These are phyloP conservation scores for Paramecium sexaurelia DNA, from an alignment of 73 alveolate genomes.

Conservation along the genomic window DNA sequence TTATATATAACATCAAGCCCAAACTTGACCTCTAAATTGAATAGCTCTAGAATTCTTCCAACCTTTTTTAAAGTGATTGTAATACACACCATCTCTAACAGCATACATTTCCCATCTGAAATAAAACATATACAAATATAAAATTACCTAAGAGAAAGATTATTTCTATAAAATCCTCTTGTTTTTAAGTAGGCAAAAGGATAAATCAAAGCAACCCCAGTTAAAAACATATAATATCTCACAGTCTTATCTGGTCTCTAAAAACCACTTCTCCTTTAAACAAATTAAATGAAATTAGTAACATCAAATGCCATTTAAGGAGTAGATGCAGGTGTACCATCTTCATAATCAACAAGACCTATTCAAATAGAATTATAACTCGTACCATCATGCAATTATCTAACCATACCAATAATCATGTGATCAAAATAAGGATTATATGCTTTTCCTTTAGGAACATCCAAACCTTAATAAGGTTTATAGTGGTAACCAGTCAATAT, in stretches of 20 bases:
- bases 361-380: not conserved
- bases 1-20: slow-evolving; percentile 62
- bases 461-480: slow-evolving; percentile 91
- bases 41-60: slow-evolving; percentile 63
- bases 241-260: slow-evolving; percentile 64
- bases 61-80: slow-evolving; percentile 63
- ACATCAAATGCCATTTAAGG: slow-evolving; percentile 98
- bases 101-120: slow-evolving; percentile 70
- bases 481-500: slow-evolving; percentile 92
- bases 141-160: slow-evolving; percentile 50
- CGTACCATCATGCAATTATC: slow-evolving; percentile 87
- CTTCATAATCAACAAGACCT: slow-evolving; percentile 87
- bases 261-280: slow-evolving; percentile 78
- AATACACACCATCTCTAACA: slow-evolving; percentile 70
- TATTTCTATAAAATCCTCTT: slow-evolving; percentile 64
- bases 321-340: slow-evolving; percentile 94
- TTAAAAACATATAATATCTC: slow-evolving; percentile 66
- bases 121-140: not conserved
- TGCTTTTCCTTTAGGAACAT: slow-evolving; percentile 92
- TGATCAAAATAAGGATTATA: slow-evolving; percentile 94
- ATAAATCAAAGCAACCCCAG: slow-evolving; percentile 41
- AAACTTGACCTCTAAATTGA: slow-evolving; percentile 65
- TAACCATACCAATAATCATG: slow-evolving; percentile 93
- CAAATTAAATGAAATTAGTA: slow-evolving; percentile 84
- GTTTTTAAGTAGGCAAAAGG: slow-evolving; percentile 67